Evolutionary conservation across 164 flowering plant species (phyloP).

Genomic region (Umbilicus rupestris): DNA sequence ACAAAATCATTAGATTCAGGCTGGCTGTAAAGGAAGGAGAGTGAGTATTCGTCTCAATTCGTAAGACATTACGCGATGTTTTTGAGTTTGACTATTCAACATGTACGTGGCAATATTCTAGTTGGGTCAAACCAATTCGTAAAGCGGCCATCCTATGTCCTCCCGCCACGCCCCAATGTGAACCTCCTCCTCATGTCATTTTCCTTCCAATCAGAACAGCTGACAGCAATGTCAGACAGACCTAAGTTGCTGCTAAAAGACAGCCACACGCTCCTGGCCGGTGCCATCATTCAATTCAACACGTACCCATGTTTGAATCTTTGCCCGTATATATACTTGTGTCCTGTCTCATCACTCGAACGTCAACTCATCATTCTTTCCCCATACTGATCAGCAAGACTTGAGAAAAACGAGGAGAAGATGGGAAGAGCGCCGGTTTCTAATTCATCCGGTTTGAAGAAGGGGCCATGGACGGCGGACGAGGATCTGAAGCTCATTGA

Average conservation of each 20-base stretch:
- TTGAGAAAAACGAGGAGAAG: background rate
- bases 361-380: background rate
- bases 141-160: background rate
- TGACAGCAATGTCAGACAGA: background rate
- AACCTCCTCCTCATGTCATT: background rate
- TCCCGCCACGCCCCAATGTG: background rate
- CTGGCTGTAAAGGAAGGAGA: too few species aligned
- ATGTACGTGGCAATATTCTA: background rate
- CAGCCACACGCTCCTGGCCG: background rate
- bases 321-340: background rate
- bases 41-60: too few species aligned
- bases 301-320: background rate
- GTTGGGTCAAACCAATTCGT: background rate
- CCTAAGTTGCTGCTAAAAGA: too few species aligned
- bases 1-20: too few species aligned
- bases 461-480: background rate
- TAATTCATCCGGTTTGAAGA: background rate
- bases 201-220: background rate
- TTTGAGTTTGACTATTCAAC: background rate
- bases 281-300: conserved; percentile 1
- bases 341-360: background rate
- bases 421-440: background rate
- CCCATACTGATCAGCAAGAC: background rate
- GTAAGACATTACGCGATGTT: too few species aligned
- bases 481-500: background rate